Percentiles rank a stretch among this genome's conserved stretches.
These are phyloP conservation scores for Fomitopsis pulvina DNA, from an alignment of 768 basidiomycete species.

Conservation along the genomic window DNA sequence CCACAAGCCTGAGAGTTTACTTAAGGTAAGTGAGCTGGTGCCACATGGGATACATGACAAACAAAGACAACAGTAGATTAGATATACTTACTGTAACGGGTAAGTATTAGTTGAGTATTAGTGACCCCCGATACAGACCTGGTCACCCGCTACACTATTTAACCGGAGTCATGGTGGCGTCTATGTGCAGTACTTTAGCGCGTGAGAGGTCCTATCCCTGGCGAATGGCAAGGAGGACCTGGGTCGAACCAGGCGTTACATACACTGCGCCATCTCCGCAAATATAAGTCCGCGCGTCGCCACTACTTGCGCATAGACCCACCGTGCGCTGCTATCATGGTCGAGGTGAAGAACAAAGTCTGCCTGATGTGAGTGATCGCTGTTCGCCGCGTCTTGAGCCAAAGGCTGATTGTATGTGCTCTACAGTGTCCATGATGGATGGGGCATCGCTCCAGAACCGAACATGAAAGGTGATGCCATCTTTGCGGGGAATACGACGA, in stretches of 20 bases:
- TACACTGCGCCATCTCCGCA: too few species aligned
- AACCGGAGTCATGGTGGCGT: too few species aligned
- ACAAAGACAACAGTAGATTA: too few species aligned
- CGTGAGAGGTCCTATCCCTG: too few species aligned
- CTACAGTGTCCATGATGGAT: slow-evolving; percentile 88
- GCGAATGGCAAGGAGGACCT: background rate
- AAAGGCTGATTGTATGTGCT: background rate
- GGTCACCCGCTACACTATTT: too few species aligned
- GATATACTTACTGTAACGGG: too few species aligned
- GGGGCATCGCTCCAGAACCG: slow-evolving; percentile 69
- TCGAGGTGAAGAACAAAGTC: slow-evolving; percentile 76
- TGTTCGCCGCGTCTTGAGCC: background rate
- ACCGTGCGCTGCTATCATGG: slow-evolving; percentile 24
- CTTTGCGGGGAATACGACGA: slow-evolving; percentile 72
- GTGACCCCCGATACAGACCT: too few species aligned
- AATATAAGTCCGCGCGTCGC: background rate
- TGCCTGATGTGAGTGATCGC: slow-evolving; percentile 68
- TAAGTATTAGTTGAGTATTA: too few species aligned
- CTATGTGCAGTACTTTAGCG: too few species aligned
- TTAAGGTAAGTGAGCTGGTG: too few species aligned
- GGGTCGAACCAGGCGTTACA: background rate
- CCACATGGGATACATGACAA: too few species aligned
- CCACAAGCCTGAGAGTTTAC: too few species aligned
- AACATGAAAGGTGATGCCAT: slow-evolving; percentile 87
- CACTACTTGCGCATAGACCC: background rate